phyloP scores from a whole-genome alignment of 192 early-diverging fungal species.

The Dissophora ornata region DNA sequence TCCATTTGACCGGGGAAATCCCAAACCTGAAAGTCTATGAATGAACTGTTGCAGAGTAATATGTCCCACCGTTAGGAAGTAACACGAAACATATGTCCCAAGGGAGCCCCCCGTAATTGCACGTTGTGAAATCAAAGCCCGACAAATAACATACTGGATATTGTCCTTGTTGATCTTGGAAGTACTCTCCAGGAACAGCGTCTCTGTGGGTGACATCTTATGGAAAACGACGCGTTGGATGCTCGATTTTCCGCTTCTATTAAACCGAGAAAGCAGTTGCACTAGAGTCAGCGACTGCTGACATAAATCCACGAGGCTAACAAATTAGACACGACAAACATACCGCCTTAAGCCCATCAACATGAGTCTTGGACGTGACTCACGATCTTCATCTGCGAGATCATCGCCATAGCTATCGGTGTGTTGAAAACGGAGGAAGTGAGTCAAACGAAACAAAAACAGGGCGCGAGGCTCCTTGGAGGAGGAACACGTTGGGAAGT shows the following conservation, averaged over 20 bases:
- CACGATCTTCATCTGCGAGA: conserved; percentile 51
- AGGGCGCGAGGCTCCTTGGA: too few relatives aligned
- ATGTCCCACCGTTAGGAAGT: too few relatives aligned
- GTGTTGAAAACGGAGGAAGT: neutral
- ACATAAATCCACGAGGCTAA: too few relatives aligned
- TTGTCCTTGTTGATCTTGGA: conserved; percentile 77
- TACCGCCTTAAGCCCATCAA: conserved; percentile 53
- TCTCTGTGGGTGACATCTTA: conserved; percentile 90
- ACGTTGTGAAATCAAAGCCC: too few relatives aligned
- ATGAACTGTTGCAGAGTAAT: conserved; percentile 60
- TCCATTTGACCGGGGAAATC: conserved; percentile 94
- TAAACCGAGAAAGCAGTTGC: neutral
- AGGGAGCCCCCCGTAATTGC: too few relatives aligned
- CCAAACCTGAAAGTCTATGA: conserved; percentile 89
- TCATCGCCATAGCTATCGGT: conserved; percentile 49
- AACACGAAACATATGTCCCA: too few relatives aligned
- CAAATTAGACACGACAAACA: too few relatives aligned
- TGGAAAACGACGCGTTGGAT: conserved; percentile 89
- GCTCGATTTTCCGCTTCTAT: conserved; percentile 86
- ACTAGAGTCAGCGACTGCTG: too few relatives aligned
- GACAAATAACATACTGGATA: conserved; percentile 56
- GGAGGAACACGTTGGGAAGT: too few relatives aligned
- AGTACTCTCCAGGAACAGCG: conserved; percentile 85
- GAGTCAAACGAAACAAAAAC: neutral
- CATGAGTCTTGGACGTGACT: conserved; percentile 53